A percentile compares a stretch with the other conserved stretches of the same genome.
phyloP scores from a whole-genome alignment of 108 stramenopile species.

The Hondaea fermentalgiana region DNA sequence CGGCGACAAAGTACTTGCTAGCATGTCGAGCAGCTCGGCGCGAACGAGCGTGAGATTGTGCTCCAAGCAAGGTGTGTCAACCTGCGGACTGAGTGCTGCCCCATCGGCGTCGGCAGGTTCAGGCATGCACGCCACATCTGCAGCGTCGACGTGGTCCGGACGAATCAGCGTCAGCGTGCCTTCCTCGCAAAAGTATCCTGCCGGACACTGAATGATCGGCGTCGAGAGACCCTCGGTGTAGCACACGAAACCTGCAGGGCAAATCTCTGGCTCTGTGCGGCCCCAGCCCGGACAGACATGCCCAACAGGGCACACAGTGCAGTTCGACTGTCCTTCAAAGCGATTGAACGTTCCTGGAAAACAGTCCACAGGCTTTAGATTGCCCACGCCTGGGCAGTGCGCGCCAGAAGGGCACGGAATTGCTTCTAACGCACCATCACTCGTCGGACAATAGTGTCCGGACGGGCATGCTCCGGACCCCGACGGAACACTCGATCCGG shows the following conservation, averaged over 20 bases:
- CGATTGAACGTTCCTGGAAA: conserved; percentile 66
- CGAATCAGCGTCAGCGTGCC: conserved; percentile 57
- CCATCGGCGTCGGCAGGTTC: neutral
- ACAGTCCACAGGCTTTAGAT: conserved; percentile 57
- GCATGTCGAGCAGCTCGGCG: neutral
- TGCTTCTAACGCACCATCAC: conserved; percentile 35
- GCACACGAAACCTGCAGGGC: conserved; percentile 72
- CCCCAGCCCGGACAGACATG: conserved; percentile 67
- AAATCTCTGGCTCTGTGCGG: conserved; percentile 45
- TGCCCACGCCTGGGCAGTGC: conserved; percentile 70
- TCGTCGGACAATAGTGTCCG: conserved; percentile 64
- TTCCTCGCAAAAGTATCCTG: conserved; percentile 63
- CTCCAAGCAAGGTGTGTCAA: neutral
- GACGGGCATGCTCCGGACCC: conserved; percentile 69
- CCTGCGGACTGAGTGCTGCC: neutral
- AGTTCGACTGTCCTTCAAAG: conserved; percentile 47
- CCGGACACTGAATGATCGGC: conserved; percentile 61
- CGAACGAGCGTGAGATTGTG: neutral
- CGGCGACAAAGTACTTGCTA: neutral
- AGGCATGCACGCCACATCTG: conserved; percentile 4
- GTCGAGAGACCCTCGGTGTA: conserved; percentile 50
- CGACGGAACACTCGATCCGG: conserved; percentile 56
- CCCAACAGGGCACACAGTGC: conserved; percentile 63
- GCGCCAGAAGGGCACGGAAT: conserved; percentile 59
- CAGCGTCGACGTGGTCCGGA: neutral